Conservation (phyloP, 1,284 basidiomycete species). For the Hymenochaete sp. region DNA sequence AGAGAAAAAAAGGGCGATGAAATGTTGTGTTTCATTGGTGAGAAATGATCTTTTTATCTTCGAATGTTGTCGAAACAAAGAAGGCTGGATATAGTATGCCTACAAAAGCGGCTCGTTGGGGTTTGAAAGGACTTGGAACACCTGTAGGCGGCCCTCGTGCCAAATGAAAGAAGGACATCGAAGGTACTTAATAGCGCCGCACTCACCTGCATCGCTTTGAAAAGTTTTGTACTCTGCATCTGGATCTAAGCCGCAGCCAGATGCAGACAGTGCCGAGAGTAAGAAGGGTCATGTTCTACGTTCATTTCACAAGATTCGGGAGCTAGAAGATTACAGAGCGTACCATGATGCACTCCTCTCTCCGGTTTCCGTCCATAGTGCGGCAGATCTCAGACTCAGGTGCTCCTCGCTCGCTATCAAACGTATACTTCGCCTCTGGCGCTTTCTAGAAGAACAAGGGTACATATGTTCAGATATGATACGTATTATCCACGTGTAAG, state of each 20-base stretch:
- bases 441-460: slow-evolving; percentile 32
- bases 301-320: neutral
- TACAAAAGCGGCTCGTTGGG: too few relatives aligned
- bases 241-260: slow-evolving; percentile 44
- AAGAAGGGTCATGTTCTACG: neutral
- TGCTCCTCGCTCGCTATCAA: slow-evolving; percentile 52
- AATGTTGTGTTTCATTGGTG: neutral
- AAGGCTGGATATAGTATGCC: too few relatives aligned
- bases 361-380: slow-evolving; percentile 31
- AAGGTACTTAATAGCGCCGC: too few relatives aligned
- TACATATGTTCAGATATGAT: neutral
- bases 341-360: slow-evolving; percentile 57
- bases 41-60: slow-evolving; percentile 1
- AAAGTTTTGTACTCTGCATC: slow-evolving; percentile 60
- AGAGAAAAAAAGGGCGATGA: neutral
- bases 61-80: neutral
- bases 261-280: neutral
- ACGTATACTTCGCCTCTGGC: slow-evolving; percentile 45
- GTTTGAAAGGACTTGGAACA: neutral
- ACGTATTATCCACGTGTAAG: neutral
- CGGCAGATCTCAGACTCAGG: slow-evolving; percentile 58
- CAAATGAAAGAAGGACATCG: too few relatives aligned
- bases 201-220: slow-evolving; percentile 71
- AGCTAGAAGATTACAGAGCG: slow-evolving; percentile 20
- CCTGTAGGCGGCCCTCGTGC: neutral